Evolutionary conservation across 192 early-diverging fungal genomes (phyloP).

Genomic region (Phycomyces blakesleeanus): DNA sequence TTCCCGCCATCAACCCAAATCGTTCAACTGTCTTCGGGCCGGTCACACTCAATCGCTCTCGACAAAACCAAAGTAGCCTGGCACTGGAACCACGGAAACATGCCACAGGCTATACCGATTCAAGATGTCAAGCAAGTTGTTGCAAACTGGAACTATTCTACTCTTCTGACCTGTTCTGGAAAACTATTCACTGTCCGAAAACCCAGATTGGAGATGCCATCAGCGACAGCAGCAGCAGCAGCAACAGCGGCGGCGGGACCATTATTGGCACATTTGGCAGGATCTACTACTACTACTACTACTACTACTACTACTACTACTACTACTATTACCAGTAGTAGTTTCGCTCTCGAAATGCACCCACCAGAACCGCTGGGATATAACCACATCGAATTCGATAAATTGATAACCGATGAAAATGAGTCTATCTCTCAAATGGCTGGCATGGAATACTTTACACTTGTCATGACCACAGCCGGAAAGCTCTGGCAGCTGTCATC

Average conservation of each 20-base stretch:
- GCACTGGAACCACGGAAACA: constrained; percentile 25
- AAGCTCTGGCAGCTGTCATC: neutral
- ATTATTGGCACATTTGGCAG: no score
- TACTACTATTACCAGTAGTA: no score
- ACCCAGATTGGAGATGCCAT: constrained; percentile 1
- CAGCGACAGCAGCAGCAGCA: no score
- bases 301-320: no score
- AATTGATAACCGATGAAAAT: neutral
- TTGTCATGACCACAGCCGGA: constrained; percentile 8
- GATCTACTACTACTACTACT: no score
- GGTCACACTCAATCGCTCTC: constrained; percentile 27
- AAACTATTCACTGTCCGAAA: constrained; percentile 9
- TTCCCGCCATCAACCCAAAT: neutral
- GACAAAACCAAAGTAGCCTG: constrained; percentile 14
- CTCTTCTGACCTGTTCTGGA: constrained; percentile 21
- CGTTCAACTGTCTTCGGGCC: constrained; percentile 14
- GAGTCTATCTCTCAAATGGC: constrained; percentile 14
- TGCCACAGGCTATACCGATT: neutral
- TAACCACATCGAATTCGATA: no score
- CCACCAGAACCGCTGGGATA: no score
- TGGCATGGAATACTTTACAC: constrained; percentile 10
- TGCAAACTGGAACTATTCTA: constrained; percentile 28
- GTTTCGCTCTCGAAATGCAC: no score
- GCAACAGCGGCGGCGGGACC: no score
- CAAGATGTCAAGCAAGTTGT: constrained; percentile 13